Percentiles rank a stretch among this genome's conserved stretches.
Conservation (phyloP, 768 basidiomycete species). For the Pleurotus eryngii region DNA sequence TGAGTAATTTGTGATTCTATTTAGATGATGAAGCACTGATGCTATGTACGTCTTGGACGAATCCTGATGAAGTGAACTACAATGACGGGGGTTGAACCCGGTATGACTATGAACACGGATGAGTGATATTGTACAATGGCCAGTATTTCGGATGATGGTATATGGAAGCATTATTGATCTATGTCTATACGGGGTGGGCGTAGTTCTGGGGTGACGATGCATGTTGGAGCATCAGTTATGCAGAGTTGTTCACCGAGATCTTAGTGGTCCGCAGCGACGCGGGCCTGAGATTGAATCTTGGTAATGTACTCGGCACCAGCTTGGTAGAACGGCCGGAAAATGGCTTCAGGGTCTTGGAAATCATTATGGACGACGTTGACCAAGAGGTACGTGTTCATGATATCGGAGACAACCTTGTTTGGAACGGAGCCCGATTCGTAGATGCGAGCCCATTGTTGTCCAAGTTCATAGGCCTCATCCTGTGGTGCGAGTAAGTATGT, state of each 20-base stretch:
- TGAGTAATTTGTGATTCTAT: no score
- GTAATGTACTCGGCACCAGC: conserved; percentile 62
- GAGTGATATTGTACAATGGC: conserved; percentile 25
- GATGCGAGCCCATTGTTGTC: conserved; percentile 84
- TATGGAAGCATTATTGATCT: conserved; percentile 1
- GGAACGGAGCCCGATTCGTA: conserved; percentile 79
- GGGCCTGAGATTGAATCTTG: conserved; percentile 28
- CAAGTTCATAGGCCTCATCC: conserved; percentile 95
- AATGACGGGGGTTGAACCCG: conserved; percentile 89
- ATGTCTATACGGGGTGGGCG: neutral
- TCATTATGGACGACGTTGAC: conserved; percentile 98
- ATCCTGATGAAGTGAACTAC: no score
- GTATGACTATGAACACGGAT: conserved; percentile 29
- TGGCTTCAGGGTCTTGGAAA: conserved; percentile 80
- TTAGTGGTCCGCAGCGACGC: conserved; percentile 11
- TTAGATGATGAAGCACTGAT: no score
- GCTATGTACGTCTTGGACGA: no score
- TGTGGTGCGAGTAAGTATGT: conserved; percentile 24
- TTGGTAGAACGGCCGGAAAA: conserved; percentile 84
- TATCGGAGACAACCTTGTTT: conserved; percentile 66
- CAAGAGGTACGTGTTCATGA: conserved; percentile 82
- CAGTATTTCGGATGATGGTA: conserved; percentile 16
- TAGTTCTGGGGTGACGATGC: neutral
- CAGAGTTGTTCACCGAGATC: no score
- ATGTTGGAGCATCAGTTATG: conserved; percentile 9